phyloP scores from a whole-genome alignment of 306 rosid species.

The Pyrus pyrifolia region DNA sequence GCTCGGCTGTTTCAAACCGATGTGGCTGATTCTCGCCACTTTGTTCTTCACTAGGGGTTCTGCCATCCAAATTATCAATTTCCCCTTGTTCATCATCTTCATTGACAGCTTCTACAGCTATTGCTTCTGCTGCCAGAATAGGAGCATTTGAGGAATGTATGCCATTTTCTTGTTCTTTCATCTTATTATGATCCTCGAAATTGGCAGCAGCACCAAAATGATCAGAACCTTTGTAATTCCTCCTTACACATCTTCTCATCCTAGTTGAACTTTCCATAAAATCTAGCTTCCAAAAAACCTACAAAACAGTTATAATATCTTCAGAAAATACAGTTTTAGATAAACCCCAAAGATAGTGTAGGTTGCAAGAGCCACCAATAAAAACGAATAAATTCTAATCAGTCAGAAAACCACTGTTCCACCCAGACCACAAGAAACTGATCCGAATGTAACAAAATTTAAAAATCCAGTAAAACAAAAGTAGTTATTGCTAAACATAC shows the following conservation, averaged over 20 bases:
- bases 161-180: conserved; percentile 32
- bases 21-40: conserved; percentile 39
- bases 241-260: conserved; percentile 79
- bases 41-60: conserved; percentile 30
- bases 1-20: conserved; percentile 41
- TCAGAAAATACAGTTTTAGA: neutral
- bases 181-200: conserved; percentile 49
- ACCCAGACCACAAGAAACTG: neutral
- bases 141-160: conserved; percentile 54
- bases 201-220: conserved; percentile 89
- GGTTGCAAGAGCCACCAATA: neutral
- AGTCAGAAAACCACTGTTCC: neutral
- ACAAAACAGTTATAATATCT: conserved; percentile 2
- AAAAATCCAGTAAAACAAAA: conserved; percentile 3
- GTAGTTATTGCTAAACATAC: conserved; percentile 48
- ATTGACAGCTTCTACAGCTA: conserved; percentile 55
- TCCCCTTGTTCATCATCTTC: conserved; percentile 66
- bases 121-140: conserved; percentile 68
- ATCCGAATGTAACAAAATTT: conserved; percentile 5
- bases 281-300: conserved; percentile 98
- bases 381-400: neutral
- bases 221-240: conserved; percentile 79
- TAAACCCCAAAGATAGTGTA: neutral
- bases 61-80: conserved; percentile 48
- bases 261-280: conserved; percentile 88